Conservation (phyloP, 2,329 filamentous ascomycete genomes). For the Penicillium sp. region DNA sequence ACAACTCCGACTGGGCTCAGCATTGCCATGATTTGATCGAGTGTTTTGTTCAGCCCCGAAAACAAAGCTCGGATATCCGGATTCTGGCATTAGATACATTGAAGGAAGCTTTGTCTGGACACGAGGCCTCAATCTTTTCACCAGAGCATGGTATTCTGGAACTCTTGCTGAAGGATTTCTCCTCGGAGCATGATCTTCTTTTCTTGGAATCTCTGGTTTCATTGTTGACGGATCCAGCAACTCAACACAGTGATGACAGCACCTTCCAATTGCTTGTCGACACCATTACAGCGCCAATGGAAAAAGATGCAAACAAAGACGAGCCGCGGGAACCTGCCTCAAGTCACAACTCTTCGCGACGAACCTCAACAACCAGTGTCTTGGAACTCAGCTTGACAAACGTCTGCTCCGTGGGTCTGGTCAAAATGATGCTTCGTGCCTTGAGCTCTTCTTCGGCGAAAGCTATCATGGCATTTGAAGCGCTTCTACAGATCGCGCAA, state of each 20-base stretch:
- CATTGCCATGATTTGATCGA: slow-evolving; percentile 38
- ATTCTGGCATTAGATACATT: slow-evolving; percentile 42
- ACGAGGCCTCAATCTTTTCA: slow-evolving; percentile 34
- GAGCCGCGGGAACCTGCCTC: slow-evolving; percentile 44
- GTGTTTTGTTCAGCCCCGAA: slow-evolving; percentile 40
- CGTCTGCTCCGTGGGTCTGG: slow-evolving; percentile 70
- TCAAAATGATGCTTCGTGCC: slow-evolving; percentile 73
- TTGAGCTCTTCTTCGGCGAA: slow-evolving; percentile 69
- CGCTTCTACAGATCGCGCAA: slow-evolving; percentile 65
- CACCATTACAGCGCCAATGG: slow-evolving; percentile 40
- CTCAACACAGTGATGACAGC: slow-evolving; percentile 30
- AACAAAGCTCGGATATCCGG: slow-evolving; percentile 42
- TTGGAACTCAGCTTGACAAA: slow-evolving; percentile 51
- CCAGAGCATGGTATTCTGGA: slow-evolving; percentile 35
- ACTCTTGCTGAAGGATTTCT: slow-evolving; percentile 37
- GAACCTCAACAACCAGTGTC: slow-evolving; percentile 32
- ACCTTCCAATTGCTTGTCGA: slow-evolving; percentile 36
- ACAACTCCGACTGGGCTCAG: slow-evolving; percentile 35
- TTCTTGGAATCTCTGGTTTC: slow-evolving; percentile 43
- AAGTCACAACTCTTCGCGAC: slow-evolving; percentile 29
- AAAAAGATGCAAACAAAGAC: slow-evolving; percentile 33
- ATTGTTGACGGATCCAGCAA: slow-evolving; percentile 39
- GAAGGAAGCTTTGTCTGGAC: slow-evolving; percentile 40
- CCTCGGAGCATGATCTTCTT: slow-evolving; percentile 39
- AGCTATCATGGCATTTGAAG: slow-evolving; percentile 62